Conservation (phyloP, 2,329 filamentous ascomycete species). For the Neopestalotiopsis sp. region DNA sequence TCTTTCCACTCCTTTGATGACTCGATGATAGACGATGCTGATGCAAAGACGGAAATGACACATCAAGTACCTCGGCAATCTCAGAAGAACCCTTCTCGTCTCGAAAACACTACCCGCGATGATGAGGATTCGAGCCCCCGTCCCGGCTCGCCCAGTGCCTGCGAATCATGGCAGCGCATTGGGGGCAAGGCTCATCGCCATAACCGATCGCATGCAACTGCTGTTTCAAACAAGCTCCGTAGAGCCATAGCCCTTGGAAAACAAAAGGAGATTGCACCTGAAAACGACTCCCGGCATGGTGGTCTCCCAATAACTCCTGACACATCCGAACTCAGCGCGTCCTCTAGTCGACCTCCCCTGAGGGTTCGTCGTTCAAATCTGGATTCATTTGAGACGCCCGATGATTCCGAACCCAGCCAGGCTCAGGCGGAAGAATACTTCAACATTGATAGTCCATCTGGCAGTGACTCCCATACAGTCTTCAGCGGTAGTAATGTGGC, state of each 20-base stretch:
- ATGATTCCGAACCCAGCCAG: slow-evolving; percentile 49
- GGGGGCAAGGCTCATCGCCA: slow-evolving; percentile 18
- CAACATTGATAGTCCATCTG: slow-evolving; percentile 56
- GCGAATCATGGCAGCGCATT: slow-evolving; percentile 34
- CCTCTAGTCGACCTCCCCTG: slow-evolving; percentile 37
- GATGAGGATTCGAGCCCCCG: slow-evolving; percentile 38
- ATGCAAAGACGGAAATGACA: slow-evolving; percentile 38
- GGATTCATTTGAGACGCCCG: slow-evolving; percentile 50
- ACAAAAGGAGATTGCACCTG: slow-evolving; percentile 31
- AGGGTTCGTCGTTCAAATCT: slow-evolving; percentile 46
- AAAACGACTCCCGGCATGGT: slow-evolving; percentile 23
- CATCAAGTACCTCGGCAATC: slow-evolving; percentile 32
- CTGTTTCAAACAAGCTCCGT: slow-evolving; percentile 45
- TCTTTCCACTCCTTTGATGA: slow-evolving; percentile 31
- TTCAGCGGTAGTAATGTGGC: slow-evolving; percentile 69
- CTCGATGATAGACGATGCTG: slow-evolving; percentile 29
- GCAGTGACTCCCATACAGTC: slow-evolving; percentile 61
- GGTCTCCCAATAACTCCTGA: slow-evolving; percentile 62
- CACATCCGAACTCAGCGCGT: slow-evolving; percentile 49
- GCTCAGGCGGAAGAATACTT: slow-evolving; percentile 41
- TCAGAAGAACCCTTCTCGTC: slow-evolving; percentile 26
- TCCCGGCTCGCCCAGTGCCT: slow-evolving; percentile 38
- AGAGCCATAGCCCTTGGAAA: slow-evolving; percentile 39
- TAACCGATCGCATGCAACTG: slow-evolving; percentile 33
- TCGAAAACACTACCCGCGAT: slow-evolving; percentile 35